A percentile compares a stretch with the other conserved stretches of the same genome.
These are phyloP conservation scores for Picea sitchensis DNA, from an alignment of 75 land plant genomes.

Conservation along the genomic window DNA sequence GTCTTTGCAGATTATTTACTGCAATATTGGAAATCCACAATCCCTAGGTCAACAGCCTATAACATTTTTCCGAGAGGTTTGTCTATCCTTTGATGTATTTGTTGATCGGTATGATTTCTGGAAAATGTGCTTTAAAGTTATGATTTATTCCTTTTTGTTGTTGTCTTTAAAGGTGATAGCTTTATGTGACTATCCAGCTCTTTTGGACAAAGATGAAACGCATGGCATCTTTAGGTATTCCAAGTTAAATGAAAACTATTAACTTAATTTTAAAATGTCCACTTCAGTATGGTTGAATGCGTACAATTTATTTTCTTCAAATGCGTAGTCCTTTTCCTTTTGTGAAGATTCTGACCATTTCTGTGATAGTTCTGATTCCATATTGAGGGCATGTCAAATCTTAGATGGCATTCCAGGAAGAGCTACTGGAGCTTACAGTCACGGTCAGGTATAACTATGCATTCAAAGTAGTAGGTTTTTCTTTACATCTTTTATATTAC, in stretches of 20 bases:
- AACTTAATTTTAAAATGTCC: neutral
- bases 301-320: too few species aligned
- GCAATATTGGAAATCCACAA: slow-evolving; percentile 99
- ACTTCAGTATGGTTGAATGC: too few species aligned
- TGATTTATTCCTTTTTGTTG: neutral
- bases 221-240: slow-evolving; percentile 84
- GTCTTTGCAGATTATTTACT: slow-evolving; percentile 63
- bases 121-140: too few species aligned
- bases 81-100: neutral
- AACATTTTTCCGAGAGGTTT: slow-evolving; percentile 96
- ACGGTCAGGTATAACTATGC: slow-evolving; percentile 68
- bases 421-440: slow-evolving; percentile 98
- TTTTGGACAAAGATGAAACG: slow-evolving; percentile 85
- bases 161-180: slow-evolving; percentile 68
- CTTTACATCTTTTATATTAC: too few species aligned
- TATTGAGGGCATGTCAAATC: slow-evolving; percentile 75
- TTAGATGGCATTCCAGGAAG: slow-evolving; percentile 83
- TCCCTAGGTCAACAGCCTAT: slow-evolving; percentile 95
- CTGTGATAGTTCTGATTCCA: slow-evolving; percentile 72
- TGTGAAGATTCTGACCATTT: slow-evolving; percentile 11
- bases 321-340: neutral
- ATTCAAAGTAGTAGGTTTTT: neutral
- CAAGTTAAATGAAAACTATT: neutral
- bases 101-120: too few species aligned
- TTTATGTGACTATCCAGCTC: slow-evolving; percentile 87